phyloP scores from a whole-genome alignment of 768 basidiomycete species.

The Tulasnella sp. region DNA sequence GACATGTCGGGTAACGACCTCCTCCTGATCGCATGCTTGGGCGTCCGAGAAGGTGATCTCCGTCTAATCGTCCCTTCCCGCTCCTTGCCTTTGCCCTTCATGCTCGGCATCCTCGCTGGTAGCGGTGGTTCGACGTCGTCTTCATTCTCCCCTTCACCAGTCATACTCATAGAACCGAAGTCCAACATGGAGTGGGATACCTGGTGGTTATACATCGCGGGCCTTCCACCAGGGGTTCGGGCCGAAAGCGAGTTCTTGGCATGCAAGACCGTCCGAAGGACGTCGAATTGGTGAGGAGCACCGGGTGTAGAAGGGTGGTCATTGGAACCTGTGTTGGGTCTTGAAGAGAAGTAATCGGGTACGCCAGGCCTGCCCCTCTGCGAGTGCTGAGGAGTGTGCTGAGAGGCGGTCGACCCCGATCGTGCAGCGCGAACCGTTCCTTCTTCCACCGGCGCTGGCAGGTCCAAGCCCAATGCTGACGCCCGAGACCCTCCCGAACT shows the following conservation, averaged over 20 bases:
- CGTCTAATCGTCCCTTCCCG: neutral
- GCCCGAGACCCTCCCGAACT: neutral
- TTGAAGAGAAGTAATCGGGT: conserved; percentile 1
- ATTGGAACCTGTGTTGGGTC: neutral
- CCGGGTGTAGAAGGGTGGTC: neutral
- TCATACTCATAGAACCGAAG: neutral
- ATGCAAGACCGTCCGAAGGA: neutral
- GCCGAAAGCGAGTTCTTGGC: neutral
- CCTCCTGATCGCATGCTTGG: neutral
- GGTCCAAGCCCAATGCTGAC: conserved; percentile 18
- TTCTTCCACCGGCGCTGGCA: neutral
- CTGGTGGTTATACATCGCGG: conserved; percentile 14
- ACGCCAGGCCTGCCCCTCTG: neutral
- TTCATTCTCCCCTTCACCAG: neutral
- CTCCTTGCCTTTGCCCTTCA: conserved; percentile 17
- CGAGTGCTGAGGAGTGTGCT: neutral
- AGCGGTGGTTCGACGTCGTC: too few species aligned
- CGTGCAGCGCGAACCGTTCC: neutral
- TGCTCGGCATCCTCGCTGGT: neutral
- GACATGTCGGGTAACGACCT: conserved; percentile 20
- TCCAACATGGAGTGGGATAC: conserved; percentile 27
- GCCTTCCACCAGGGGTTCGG: conserved; percentile 14
- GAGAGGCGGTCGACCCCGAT: neutral
- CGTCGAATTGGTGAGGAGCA: neutral
- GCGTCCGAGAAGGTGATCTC: neutral